phyloP scores from a whole-genome alignment of 2,329 filamentous ascomycete species.

The Penicillium sp. region DNA sequence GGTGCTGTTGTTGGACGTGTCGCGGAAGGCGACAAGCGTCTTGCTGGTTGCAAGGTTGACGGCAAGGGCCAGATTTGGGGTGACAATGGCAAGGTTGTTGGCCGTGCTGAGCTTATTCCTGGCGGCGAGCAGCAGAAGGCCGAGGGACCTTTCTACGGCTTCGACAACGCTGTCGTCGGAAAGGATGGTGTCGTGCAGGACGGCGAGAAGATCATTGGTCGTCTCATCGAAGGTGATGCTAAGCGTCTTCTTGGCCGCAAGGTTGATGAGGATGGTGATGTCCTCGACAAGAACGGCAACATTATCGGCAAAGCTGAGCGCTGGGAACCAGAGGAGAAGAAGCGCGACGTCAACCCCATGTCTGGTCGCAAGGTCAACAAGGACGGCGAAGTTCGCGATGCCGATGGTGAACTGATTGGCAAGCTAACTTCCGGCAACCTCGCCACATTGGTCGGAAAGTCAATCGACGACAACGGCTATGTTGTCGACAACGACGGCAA shows the following conservation, averaged over 20 bases:
- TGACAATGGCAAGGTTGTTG: conserved; percentile 59
- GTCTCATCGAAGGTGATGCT: conserved; percentile 60
- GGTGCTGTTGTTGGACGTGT: conserved; percentile 59
- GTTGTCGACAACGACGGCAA: conserved; percentile 59
- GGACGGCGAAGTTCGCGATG: conserved; percentile 48
- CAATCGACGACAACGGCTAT: conserved; percentile 50
- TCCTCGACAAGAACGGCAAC: conserved; percentile 65
- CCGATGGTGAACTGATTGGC: conserved; percentile 46
- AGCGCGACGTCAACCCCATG: conserved; percentile 58
- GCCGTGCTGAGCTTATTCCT: conserved; percentile 55
- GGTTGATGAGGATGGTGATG: conserved; percentile 66
- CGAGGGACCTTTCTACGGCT: conserved; percentile 59
- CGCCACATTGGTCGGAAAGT: conserved; percentile 41
- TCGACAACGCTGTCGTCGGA: conserved; percentile 53
- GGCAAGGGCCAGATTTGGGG: conserved; percentile 62
- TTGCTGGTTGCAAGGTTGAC: conserved; percentile 61
- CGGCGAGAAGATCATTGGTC: conserved; percentile 48
- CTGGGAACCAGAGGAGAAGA: conserved; percentile 59
- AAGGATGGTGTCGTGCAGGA: conserved; percentile 56
- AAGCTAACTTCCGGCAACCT: conserved; percentile 46
- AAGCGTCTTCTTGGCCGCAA: conserved; percentile 62
- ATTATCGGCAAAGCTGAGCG: conserved; percentile 64
- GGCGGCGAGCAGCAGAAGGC: conserved; percentile 48
- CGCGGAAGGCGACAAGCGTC: conserved; percentile 54
- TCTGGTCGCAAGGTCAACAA: conserved; percentile 52